These are phyloP conservation scores for Endocalyx cinctus DNA, from an alignment of 2,329 filamentous ascomycete genomes.

Conservation along the genomic window DNA sequence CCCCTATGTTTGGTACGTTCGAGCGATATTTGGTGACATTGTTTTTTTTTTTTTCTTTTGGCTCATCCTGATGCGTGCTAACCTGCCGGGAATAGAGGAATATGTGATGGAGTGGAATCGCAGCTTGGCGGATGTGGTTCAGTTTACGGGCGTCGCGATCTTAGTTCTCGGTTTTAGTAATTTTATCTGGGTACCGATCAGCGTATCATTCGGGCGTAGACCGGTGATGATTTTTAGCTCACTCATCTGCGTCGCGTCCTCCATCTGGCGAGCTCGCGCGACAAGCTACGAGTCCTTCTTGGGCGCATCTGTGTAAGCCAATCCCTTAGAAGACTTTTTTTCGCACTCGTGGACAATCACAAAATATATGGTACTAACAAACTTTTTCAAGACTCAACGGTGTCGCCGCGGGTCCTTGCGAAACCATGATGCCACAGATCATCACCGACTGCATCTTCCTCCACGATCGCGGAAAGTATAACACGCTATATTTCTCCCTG, in stretches of 20 bases:
- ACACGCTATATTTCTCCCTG: conserved; percentile 50
- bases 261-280: conserved; percentile 51
- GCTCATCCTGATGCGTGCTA: no score
- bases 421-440: conserved; percentile 58
- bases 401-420: conserved; percentile 56
- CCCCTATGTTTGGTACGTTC: conserved; percentile 48
- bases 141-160: conserved; percentile 45
- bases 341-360: background rate
- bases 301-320: conserved; percentile 47
- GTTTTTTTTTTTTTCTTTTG: no score
- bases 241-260: conserved; percentile 38
- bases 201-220: conserved; percentile 42
- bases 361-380: background rate
- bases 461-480: conserved; percentile 56
- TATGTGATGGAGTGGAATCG: conserved; percentile 52
- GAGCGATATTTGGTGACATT: conserved; percentile 49
- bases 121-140: conserved; percentile 44
- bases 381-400: conserved; percentile 44
- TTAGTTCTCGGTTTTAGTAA: conserved; percentile 45
- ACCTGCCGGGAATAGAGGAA: conserved; percentile 42
- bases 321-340: no score
- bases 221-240: conserved; percentile 41
- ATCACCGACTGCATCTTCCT: conserved; percentile 64
- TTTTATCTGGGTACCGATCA: conserved; percentile 48
- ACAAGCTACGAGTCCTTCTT: conserved; percentile 58